A percentile compares a stretch with the other conserved stretches of the same genome.
These are phyloP conservation scores for Geranomyces michiganensis DNA, from an alignment of 192 early-diverging fungal genomes.

Conservation along the genomic window DNA sequence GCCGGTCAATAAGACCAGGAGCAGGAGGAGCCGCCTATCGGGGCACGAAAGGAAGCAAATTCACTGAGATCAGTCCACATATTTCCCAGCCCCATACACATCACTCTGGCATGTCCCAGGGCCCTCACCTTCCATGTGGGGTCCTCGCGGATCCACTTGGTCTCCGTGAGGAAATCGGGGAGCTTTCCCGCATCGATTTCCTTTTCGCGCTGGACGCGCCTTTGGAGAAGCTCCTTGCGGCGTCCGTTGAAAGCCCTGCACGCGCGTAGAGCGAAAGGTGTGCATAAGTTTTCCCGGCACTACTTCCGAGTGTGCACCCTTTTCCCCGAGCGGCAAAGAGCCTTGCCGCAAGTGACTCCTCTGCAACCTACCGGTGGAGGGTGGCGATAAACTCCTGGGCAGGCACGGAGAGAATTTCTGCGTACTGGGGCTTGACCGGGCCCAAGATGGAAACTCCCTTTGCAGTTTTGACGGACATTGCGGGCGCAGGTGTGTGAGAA, in stretches of 20 bases:
- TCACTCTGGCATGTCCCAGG: no score
- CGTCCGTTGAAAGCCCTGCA: conserved; percentile 78
- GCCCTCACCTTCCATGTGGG: conserved; percentile 71
- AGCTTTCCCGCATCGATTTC: conserved; percentile 77
- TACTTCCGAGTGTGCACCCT: no score
- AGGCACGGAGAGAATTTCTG: conserved; percentile 78
- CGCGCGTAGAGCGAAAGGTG: neutral
- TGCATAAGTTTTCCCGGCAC: no score
- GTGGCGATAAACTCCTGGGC: conserved; percentile 86
- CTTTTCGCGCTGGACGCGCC: conserved; percentile 77
- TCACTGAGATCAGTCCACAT: neutral
- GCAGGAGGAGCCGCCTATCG: conserved; percentile 77
- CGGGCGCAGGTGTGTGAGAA: neutral
- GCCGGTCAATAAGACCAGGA: conserved; percentile 86
- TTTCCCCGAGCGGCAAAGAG: neutral
- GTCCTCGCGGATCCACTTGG: conserved; percentile 86
- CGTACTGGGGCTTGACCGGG: conserved; percentile 51
- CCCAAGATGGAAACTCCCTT: conserved; percentile 50
- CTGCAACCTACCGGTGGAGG: conserved; percentile 67
- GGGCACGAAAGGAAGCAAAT: conserved; percentile 7
- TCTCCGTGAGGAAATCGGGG: conserved; percentile 92
- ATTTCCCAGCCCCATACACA: no score
- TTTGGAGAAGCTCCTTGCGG: conserved; percentile 83
- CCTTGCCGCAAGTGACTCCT: no score
- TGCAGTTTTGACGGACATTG: conserved; percentile 36